phyloP scores from a whole-genome alignment of 192 early-diverging fungal genomes.

The Martensiomyces pterosporus region DNA sequence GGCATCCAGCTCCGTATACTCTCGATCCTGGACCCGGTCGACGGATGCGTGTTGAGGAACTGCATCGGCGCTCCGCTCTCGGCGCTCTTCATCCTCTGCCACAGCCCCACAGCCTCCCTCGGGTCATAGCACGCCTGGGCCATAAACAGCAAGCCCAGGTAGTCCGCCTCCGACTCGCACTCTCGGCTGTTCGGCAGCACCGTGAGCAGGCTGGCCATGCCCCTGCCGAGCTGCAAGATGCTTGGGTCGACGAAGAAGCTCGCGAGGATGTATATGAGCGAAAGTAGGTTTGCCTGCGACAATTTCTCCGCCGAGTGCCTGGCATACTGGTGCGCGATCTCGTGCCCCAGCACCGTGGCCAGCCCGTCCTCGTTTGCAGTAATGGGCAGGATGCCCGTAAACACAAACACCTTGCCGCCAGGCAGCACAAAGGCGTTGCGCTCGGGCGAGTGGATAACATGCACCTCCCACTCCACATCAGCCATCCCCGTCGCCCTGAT shows the following conservation, averaged over 20 bases:
- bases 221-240: slow-evolving; percentile 51
- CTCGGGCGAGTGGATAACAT: slow-evolving; percentile 78
- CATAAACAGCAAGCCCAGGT: slow-evolving; percentile 85
- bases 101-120: slow-evolving; percentile 67
- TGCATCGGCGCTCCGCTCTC: slow-evolving; percentile 47
- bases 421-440: slow-evolving; percentile 94
- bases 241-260: slow-evolving; percentile 67
- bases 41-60: slow-evolving; percentile 86
- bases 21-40: slow-evolving; percentile 62
- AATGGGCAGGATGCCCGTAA: slow-evolving; percentile 86
- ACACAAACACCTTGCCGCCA: slow-evolving; percentile 96
- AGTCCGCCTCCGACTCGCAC: slow-evolving; percentile 91
- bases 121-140: slow-evolving; percentile 93
- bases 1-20: slow-evolving; percentile 51
- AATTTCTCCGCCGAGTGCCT: slow-evolving; percentile 90
- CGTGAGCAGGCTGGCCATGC: slow-evolving; percentile 67
- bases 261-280: slow-evolving; percentile 57
- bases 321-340: slow-evolving; percentile 89
- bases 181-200: slow-evolving; percentile 83
- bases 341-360: slow-evolving; percentile 92
- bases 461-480: slow-evolving; percentile 83
- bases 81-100: slow-evolving; percentile 74
- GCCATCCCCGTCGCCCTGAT: slow-evolving; percentile 68
- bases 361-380: slow-evolving; percentile 77
- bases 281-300: slow-evolving; percentile 62